phyloP scores from a whole-genome alignment of 2,329 filamentous ascomycete species.

The Macrophomina phaseolina region DNA sequence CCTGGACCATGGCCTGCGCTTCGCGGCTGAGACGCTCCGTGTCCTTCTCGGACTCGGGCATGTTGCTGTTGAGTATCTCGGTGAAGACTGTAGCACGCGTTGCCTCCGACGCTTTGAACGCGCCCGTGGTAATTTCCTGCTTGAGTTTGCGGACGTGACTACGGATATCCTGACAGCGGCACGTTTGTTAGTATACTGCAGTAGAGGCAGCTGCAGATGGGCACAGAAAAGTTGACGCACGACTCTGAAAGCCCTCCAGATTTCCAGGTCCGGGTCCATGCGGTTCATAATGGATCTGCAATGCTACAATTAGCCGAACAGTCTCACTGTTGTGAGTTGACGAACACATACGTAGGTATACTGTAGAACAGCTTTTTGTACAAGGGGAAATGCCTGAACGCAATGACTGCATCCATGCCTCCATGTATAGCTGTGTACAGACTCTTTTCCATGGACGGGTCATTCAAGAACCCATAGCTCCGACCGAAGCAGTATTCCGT shows the following conservation, averaged over 20 bases:
- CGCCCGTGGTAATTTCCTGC: background rate
- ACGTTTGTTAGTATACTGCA: background rate
- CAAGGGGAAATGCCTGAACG: constrained; percentile 16
- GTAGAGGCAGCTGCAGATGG: background rate
- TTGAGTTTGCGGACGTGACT: background rate
- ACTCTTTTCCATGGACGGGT: constrained; percentile 26
- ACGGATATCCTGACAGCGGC: constrained; percentile 1
- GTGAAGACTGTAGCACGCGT: constrained; percentile 10
- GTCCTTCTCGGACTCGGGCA: constrained; percentile 41
- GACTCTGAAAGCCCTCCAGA: constrained; percentile 2
- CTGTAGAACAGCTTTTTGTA: constrained; percentile 5
- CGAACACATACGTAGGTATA: background rate
- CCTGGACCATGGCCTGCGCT: constrained; percentile 37
- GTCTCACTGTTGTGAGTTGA: too few species aligned
- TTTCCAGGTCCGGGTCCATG: constrained; percentile 9
- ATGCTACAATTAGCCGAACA: background rate
- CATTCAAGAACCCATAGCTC: constrained; percentile 31
- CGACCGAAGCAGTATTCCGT: constrained; percentile 33
- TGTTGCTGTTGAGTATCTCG: constrained; percentile 10
- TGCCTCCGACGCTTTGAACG: background rate
- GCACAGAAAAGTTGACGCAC: background rate
- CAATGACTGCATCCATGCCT: background rate
- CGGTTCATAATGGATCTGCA: constrained; percentile 10
- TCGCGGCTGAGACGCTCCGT: constrained; percentile 41
- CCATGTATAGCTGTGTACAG: constrained; percentile 31